A percentile compares a stretch with the other conserved stretches of the same genome.
Conservation (phyloP, 306 rosid species). For the Hippophae tibetana region DNA sequence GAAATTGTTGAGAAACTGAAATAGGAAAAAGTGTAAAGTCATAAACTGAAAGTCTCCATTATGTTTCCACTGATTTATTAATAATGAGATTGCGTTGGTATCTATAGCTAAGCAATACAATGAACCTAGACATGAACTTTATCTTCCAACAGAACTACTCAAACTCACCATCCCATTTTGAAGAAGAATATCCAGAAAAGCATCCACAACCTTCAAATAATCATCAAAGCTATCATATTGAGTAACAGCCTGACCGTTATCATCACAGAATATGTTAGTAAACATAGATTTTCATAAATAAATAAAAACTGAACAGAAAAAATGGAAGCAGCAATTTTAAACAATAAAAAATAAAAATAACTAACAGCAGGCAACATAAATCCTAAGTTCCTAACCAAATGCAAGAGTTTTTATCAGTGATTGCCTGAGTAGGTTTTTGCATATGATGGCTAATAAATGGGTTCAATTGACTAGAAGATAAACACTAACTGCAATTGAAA, state of each 20-base stretch:
- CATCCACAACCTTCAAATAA: constrained; percentile 84
- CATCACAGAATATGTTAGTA: not conserved
- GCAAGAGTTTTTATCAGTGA: not conserved
- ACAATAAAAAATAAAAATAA: not conserved
- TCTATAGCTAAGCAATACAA: not conserved
- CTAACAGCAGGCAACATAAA: not conserved
- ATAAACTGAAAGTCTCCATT: too few species aligned
- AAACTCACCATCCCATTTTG: constrained; percentile 66
- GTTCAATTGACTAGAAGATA: not conserved
- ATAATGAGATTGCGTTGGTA: too few species aligned
- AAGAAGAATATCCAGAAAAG: constrained; percentile 73
- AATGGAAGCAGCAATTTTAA: not conserved
- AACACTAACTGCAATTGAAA: constrained; percentile 5
- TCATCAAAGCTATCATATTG: constrained; percentile 57
- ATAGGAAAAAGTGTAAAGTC: too few species aligned
- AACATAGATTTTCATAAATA: constrained; percentile 10
- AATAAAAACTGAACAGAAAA: not conserved
- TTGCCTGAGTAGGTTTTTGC: not conserved
- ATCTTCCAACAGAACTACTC: not conserved
- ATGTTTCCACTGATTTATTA: too few species aligned
- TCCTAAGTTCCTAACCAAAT: not conserved
- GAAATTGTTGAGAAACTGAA: too few species aligned
- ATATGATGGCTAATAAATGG: not conserved
- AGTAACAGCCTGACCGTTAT: constrained; percentile 44
- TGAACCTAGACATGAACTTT: not conserved